These are phyloP conservation scores for Trichoderma hamatum DNA, from an alignment of 2,329 filamentous ascomycete species.

Conservation along the genomic window DNA sequence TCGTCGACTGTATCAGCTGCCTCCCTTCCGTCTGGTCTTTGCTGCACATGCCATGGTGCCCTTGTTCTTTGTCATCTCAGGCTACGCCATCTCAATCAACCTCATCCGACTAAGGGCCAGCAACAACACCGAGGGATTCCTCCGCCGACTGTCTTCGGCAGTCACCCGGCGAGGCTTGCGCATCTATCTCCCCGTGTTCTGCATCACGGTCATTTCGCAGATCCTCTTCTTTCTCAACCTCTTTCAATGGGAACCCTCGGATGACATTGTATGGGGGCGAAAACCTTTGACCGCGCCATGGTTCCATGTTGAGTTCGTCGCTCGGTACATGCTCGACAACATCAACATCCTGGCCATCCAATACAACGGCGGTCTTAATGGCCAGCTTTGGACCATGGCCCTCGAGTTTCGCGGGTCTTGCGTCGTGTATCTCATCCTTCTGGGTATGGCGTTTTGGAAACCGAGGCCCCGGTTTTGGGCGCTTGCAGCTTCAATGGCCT, in stretches of 20 bases:
- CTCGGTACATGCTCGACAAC: conserved; percentile 21
- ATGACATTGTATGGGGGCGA: conserved; percentile 15
- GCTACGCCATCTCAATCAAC: conserved; percentile 19
- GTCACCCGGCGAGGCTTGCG: conserved; percentile 20
- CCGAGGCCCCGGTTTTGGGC: conserved; percentile 11
- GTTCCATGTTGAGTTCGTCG: conserved; percentile 20
- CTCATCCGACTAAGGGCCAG: conserved; percentile 7
- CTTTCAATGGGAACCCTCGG: conserved; percentile 5
- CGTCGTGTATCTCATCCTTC: conserved; percentile 1
- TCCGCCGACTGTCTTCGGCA: conserved; percentile 11
- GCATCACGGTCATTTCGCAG: conserved; percentile 16
- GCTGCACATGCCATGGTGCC: conserved; percentile 23
- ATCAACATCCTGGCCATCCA: conserved; percentile 22
- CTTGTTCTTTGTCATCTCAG: conserved; percentile 20
- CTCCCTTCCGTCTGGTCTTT: conserved; percentile 9
- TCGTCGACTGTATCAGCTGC: conserved; percentile 10
- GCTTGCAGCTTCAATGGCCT: conserved; percentile 16
- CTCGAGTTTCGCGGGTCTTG: conserved; percentile 21
- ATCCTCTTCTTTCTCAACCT: conserved; percentile 20
- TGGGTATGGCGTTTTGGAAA: conserved; percentile 13
- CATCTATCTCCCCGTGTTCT: conserved; percentile 15
- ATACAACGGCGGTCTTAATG: conserved; percentile 13
- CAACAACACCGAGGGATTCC: conserved; percentile 8
- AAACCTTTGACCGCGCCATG: conserved; percentile 11
- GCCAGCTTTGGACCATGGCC: conserved; percentile 24